phyloP scores from a whole-genome alignment of 2,329 filamentous ascomycete species.

The Colletotrichum chlorophyti region DNA sequence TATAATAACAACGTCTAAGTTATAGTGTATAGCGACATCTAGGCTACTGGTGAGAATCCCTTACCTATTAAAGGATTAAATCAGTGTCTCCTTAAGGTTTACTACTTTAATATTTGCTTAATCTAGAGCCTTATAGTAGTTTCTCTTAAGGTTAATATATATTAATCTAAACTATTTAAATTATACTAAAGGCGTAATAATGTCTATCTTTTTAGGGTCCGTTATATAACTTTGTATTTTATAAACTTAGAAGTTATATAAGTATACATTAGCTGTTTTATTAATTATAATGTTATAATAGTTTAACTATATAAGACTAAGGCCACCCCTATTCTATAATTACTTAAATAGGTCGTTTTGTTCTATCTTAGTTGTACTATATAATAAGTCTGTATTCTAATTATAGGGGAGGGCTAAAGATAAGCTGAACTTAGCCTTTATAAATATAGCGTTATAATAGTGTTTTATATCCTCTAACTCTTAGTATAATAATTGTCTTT shows the following conservation, averaged over 20 bases:
- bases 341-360: slow-evolving; percentile 49
- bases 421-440: slow-evolving; percentile 17
- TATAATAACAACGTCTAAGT: slow-evolving; percentile 22
- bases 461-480: slow-evolving; percentile 49
- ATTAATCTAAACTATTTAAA: not conserved
- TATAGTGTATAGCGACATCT: not conserved
- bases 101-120: slow-evolving; percentile 13
- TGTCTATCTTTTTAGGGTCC: slow-evolving; percentile 10
- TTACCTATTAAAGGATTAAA: not conserved
- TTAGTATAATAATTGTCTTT: slow-evolving; percentile 49
- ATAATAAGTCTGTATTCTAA: not conserved
- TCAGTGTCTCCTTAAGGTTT: slow-evolving; percentile 1
- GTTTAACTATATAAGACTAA: slow-evolving; percentile 49
- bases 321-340: slow-evolving; percentile 52
- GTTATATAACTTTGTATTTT: slow-evolving; percentile 7
- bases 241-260: slow-evolving; percentile 16
- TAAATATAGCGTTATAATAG: slow-evolving; percentile 48
- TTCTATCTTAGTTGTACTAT: slow-evolving; percentile 42
- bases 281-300: slow-evolving; percentile 37
- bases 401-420: not conserved
- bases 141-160: not conserved
- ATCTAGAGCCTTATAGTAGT: slow-evolving; percentile 26
- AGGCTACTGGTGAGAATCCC: slow-evolving; percentile 8
- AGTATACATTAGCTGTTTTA: not conserved
- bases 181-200: slow-evolving; percentile 15